Base-by-base conservation (phyloP, 306 rosid genomes). In the Inga leiocalycina region DNA sequence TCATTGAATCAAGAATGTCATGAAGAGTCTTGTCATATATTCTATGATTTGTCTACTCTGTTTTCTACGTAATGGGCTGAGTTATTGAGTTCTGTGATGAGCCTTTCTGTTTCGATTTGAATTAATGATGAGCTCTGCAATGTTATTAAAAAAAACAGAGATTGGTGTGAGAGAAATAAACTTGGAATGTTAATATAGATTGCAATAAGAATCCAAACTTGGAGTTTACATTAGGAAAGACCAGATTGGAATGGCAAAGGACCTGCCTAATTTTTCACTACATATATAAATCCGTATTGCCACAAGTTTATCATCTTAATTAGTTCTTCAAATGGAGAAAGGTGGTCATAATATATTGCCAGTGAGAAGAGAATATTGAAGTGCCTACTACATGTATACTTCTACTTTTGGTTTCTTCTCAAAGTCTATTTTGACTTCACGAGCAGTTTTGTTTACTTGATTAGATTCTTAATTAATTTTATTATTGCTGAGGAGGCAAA, bases 181-280 rank as follows among this genome's bases (percentile, higher is more conserved):
- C 41, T 37, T 37, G 41, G 41, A 37, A 87, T 72, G 86, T 84
- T 69, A 86, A 73, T 79, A 83, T 87, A 78, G 94, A 91, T 54
- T 88, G 90, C 89, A 93, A 52, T 52, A 52, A 92, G 89, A 91
- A 89, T 56, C 94, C 97, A 77, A 90, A 93, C 86, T 89, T 94
- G 95, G 98, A 94, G 89, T 94, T 94, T 88, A 94, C 97, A 37
- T 89, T 94, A 90, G 98, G 98, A 51, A 51, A 94, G 89, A 87
- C 96, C 98, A 30, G 97, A 90, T 57, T 94, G 97, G 97, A 84
- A 91, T 80, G 93, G 84, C 69, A 86, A 89, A 88, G 88, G 92
- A 84, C 86, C 83, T 73, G 92, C 91, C 83, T 91, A 73, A 62
- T 27, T 79, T 75, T 81, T 70, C 68, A 59, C 71, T 52, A 30